Evolutionary conservation across 1,284 basidiomycete species (phyloP), one percentile per base, ranked within the genome.

Genomic region (Cutaneotrichosporon daszewskae): DNA sequence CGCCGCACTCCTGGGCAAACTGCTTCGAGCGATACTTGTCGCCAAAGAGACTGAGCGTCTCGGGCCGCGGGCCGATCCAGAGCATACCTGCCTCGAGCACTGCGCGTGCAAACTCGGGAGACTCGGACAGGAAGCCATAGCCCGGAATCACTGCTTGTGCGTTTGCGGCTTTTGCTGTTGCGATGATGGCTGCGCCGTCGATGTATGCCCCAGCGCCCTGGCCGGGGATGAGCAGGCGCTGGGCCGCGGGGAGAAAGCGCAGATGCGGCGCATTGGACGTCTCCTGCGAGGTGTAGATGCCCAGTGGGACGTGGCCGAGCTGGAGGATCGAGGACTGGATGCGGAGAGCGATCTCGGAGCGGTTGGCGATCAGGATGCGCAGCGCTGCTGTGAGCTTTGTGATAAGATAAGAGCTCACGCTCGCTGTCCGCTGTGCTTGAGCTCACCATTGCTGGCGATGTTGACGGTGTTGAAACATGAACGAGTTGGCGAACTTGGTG

Each of bases 91-190:
- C 71, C 3, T 74, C 71, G 9, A 72, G 59, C 9, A 83, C 73
- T 12, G 69, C 60, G 12, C 55, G 55, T 0, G 82, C 79, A 60
- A 84, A 83, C 0, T 72, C 71, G 76, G 61, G 52, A 1, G 64
- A 67, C 71, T 92, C 89, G 54, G 87, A 91, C 48, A 95, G 72
- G 66, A 96, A 95, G 2, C 90, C 91, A 62, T 91, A 91, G 14
- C 85, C 87, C 26, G 64, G 65, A 17, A 52, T 46, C 2, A 52
- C 43, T 25, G 50, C 50, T 37, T 52, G 46, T 13, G 46, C 40
- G n/a, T 23, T 11, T 2, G 46, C 50, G 2, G 37, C 40, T 19
- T 32, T 40, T n/a, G 46, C 46, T 9, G 38, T 37, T n/a, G n/a
- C 25, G 26, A 52, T 37, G 22, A 52, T 18, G 2, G 40, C 27